Evolutionary conservation across 1,284 basidiomycete species (phyloP).

Genomic region (Dichomitus squalens): DNA sequence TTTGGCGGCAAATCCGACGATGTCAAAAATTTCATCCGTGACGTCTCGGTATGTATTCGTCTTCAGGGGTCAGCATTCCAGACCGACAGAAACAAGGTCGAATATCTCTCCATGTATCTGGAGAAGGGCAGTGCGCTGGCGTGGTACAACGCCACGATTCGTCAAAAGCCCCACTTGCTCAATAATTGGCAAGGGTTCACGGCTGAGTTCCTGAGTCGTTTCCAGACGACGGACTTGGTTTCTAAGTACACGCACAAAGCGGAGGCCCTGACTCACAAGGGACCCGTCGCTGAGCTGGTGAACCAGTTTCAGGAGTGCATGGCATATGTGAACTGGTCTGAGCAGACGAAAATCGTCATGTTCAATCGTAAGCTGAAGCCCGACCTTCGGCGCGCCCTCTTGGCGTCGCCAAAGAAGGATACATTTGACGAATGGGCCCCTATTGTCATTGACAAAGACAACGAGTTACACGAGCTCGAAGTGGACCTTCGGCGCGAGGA

Average conservation of each 20-base stretch:
- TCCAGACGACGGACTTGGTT: background rate
- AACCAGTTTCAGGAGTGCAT: background rate
- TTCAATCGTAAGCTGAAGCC: background rate
- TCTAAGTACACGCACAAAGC: background rate
- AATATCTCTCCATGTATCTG: background rate
- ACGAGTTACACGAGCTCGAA: conserved; percentile 6
- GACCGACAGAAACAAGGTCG: background rate
- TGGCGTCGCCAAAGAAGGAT: background rate
- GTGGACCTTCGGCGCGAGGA: background rate
- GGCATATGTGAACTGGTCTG: background rate
- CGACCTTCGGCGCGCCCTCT: background rate
- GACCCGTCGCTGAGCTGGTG: background rate
- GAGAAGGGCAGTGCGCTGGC: background rate
- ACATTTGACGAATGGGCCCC: background rate
- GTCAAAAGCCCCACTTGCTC: background rate
- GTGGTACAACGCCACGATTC: background rate
- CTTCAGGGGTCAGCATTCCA: background rate
- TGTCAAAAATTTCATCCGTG: background rate
- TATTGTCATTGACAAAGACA: conserved; percentile 8
- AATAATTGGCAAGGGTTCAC: background rate
- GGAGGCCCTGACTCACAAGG: background rate
- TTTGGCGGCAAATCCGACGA: background rate
- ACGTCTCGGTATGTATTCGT: background rate
- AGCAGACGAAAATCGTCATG: background rate
- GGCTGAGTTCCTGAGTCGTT: background rate